These are phyloP conservation scores for Curvularia sp. DNA, from an alignment of 2,329 filamentous ascomycete genomes.

Conservation along the genomic window DNA sequence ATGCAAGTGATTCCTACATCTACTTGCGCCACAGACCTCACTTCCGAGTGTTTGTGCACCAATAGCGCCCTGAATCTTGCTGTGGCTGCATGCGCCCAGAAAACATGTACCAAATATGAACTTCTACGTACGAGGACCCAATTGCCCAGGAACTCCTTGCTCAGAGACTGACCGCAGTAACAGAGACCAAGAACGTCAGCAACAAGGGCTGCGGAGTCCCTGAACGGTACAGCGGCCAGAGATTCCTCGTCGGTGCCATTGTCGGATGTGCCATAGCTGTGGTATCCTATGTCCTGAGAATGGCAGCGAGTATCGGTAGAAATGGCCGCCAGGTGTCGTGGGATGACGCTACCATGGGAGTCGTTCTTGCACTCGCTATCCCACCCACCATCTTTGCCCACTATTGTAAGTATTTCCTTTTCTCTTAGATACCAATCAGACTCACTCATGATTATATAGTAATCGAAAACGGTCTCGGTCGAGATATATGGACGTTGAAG, in stretches of 20 bases:
- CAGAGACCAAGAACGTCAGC: conserved; percentile 52
- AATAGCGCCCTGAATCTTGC: conserved; percentile 43
- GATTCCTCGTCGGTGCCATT: conserved; percentile 42
- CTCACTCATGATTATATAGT: conserved; percentile 18
- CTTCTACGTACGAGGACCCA: conserved; percentile 34
- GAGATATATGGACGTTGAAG: conserved; percentile 61
- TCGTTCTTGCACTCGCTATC: conserved; percentile 46
- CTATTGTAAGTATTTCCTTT: conserved; percentile 1
- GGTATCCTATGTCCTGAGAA: conserved; percentile 43
- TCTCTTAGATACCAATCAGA: too few species aligned
- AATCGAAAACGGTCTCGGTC: conserved; percentile 53
- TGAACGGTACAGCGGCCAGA: conserved; percentile 42
- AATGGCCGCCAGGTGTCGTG: conserved; percentile 47
- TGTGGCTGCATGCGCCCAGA: conserved; percentile 46
- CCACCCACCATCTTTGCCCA: conserved; percentile 31
- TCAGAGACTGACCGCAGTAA: conserved; percentile 1
- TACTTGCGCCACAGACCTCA: conserved; percentile 48
- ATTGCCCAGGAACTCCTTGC: background rate
- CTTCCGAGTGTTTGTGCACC: conserved; percentile 51
- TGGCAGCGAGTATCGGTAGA: conserved; percentile 45
- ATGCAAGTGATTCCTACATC: conserved; percentile 43
- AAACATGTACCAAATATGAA: conserved; percentile 49
- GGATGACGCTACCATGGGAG: conserved; percentile 51
- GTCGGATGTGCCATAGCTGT: conserved; percentile 43
- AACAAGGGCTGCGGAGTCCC: conserved; percentile 47